These are phyloP conservation scores for Musa beccarii DNA, from an alignment of 176 grass and related monocot genomes.

Conservation along the genomic window DNA sequence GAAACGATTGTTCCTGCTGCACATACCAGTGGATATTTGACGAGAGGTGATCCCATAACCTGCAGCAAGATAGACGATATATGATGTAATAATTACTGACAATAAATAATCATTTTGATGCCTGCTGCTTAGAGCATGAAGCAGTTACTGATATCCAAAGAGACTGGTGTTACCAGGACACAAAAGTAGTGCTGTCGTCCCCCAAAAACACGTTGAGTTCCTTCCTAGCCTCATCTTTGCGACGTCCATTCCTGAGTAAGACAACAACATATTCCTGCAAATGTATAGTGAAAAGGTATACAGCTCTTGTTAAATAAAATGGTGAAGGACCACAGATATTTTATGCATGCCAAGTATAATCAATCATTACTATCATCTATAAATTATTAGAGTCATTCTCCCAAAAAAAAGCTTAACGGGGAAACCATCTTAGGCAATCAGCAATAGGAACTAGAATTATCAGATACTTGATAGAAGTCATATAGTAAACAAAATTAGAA, in stretches of 20 bases:
- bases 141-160: constrained; percentile 5
- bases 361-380: too few species aligned
- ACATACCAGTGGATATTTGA: constrained; percentile 67
- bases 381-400: too few species aligned
- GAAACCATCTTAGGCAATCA: too few species aligned
- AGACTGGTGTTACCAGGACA: constrained; percentile 58
- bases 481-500: too few species aligned
- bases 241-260: constrained; percentile 73
- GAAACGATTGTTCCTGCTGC: constrained; percentile 30
- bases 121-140: not conserved
- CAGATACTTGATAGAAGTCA: too few species aligned
- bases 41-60: constrained; percentile 97
- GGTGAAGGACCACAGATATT: too few species aligned
- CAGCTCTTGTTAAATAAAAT: not conserved
- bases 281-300: constrained; percentile 1
- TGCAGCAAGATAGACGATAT: constrained; percentile 21
- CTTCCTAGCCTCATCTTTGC: constrained; percentile 48
- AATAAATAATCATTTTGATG: constrained; percentile 1
- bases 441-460: too few species aligned
- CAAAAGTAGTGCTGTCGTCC: constrained; percentile 57
- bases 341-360: too few species aligned
- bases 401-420: too few species aligned
- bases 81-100: not conserved
- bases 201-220: constrained; percentile 75
- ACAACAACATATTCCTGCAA: constrained; percentile 78